Conservation (phyloP, 139 green algal genomes). For the Pedinophyceae sp. region DNA sequence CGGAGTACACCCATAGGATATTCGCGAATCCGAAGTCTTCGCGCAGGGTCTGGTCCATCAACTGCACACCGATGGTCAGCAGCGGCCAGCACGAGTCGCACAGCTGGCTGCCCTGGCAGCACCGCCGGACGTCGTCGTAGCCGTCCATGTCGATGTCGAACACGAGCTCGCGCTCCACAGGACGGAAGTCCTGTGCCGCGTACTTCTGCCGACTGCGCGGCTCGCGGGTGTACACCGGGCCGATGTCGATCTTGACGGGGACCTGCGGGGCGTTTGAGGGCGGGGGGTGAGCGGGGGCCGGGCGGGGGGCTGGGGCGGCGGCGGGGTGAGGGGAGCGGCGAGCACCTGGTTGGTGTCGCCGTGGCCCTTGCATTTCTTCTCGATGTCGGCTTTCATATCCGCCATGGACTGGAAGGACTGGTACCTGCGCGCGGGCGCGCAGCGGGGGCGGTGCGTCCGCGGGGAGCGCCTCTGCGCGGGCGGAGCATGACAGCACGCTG, state of each 20-base stretch:
- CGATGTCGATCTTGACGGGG: slow-evolving; percentile 89
- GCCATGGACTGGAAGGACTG: slow-evolving; percentile 65
- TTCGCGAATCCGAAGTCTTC: slow-evolving; percentile 95
- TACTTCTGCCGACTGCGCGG: slow-evolving; percentile 53
- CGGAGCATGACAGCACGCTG: too few relatives aligned
- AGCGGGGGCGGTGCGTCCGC: too few relatives aligned
- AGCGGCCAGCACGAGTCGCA: slow-evolving; percentile 89
- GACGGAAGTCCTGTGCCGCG: slow-evolving; percentile 41
- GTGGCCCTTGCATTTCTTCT: not conserved
- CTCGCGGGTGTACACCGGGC: slow-evolving; percentile 87
- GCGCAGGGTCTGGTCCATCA: slow-evolving; percentile 64
- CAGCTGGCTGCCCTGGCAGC: slow-evolving; percentile 66
- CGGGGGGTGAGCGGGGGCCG: not conserved
- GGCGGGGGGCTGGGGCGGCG: too few relatives aligned
- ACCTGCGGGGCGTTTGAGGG: slow-evolving; percentile 1
- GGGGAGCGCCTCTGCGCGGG: too few relatives aligned
- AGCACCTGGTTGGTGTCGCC: too few relatives aligned
- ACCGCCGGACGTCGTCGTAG: slow-evolving; percentile 96
- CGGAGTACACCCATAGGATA: slow-evolving; percentile 95
- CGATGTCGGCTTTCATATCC: not conserved
- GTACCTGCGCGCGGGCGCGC: too few relatives aligned
- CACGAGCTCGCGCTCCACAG: slow-evolving; percentile 86
- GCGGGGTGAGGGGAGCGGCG: too few relatives aligned
- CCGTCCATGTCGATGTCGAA: slow-evolving; percentile 98
- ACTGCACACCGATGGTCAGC: slow-evolving; percentile 70